Evolutionary conservation across 208 protist species (phyloP).

Genomic region (Phytomonas serpens): DNA sequence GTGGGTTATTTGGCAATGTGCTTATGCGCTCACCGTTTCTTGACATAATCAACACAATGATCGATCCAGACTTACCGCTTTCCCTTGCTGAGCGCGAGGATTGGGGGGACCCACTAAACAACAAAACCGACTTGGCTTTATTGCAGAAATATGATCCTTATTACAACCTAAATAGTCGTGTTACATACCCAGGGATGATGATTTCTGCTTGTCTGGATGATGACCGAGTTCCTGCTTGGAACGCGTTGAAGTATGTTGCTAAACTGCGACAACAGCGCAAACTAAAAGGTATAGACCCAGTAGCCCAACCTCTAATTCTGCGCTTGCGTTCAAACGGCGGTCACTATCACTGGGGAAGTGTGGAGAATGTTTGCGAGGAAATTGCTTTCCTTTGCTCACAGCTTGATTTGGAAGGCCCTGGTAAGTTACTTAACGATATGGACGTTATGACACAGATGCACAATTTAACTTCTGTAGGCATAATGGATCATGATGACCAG

Average conservation of each 20-base stretch:
- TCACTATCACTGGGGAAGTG: conserved; percentile 81
- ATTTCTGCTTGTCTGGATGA: conserved; percentile 86
- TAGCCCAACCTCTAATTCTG: conserved; percentile 57
- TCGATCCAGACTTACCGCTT: conserved; percentile 83
- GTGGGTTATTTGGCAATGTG: conserved; percentile 75
- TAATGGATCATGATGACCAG: conserved; percentile 88
- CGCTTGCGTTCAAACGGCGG: conserved; percentile 63
- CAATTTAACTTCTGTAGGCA: conserved; percentile 76
- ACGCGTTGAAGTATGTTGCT: conserved; percentile 84
- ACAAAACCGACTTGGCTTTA: conserved; percentile 40
- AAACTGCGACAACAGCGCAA: conserved; percentile 74
- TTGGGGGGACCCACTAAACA: conserved; percentile 91
- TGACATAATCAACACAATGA: conserved; percentile 92
- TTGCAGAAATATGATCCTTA: conserved; percentile 83
- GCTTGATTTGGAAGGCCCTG: conserved; percentile 74
- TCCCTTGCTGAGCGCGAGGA: conserved; percentile 89
- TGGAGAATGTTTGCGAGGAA: conserved; percentile 81
- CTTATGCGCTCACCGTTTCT: conserved; percentile 90
- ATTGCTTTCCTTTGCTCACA: conserved; percentile 79
- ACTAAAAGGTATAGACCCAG: conserved; percentile 65
- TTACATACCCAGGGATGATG: conserved; percentile 88
- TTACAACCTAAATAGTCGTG: conserved; percentile 87
- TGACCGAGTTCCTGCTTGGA: conserved; percentile 86
- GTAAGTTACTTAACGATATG: conserved; percentile 85
- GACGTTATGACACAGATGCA: conserved; percentile 91